Evolutionary conservation across 75 land plant genomes (phyloP), one percentile per base, ranked within the genome.

Genomic region (Gnetum montanum): DNA sequence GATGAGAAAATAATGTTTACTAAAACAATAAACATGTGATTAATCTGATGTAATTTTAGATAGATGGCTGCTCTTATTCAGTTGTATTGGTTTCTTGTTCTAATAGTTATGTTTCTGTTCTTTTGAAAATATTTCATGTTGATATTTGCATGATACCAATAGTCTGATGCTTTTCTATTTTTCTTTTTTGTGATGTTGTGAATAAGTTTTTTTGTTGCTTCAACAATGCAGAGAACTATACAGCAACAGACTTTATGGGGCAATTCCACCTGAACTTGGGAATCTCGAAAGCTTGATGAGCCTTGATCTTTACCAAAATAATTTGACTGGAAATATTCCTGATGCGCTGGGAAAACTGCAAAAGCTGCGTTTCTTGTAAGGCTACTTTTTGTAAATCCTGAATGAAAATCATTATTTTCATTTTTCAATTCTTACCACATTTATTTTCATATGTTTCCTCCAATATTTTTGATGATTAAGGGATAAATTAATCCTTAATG

Each of bases 301-400:
- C 38, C 54, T 74, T 23, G 77, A 74, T 53, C 44, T 74, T 15
- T 74, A 74, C 31, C 66, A 69, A 28, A 74, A 74, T 62, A 51
- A 43, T 15, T 74, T 74, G 13, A 44, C 28, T 43, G 77, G 77
- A 19, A n/a, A 13, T 3, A 74, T 74, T 10, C 77, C 77, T 43
- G 74, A 63, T 59, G 31, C 61, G 49, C 58, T 74, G 10, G 73
- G 73, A 15, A 57, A 46, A 61, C 72, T 74, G 28, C 40, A 6
- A 18, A 46, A 50, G 22, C 67, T 74, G 29, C 64, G 77, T 13
- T 74, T 74, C 54, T 73, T 74, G 77, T 74, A 63, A 49, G 77
- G 34, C 38, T 20, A 38, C 10, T 41, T 62, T n/a, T n/a, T n/a
- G n/a, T n/a, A n/a, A n/a, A n/a, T n/a, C n/a, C n/a, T 60, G 28